phyloP scores from a whole-genome alignment of 176 grass and related monocot species.

The Thalia dealbata region DNA sequence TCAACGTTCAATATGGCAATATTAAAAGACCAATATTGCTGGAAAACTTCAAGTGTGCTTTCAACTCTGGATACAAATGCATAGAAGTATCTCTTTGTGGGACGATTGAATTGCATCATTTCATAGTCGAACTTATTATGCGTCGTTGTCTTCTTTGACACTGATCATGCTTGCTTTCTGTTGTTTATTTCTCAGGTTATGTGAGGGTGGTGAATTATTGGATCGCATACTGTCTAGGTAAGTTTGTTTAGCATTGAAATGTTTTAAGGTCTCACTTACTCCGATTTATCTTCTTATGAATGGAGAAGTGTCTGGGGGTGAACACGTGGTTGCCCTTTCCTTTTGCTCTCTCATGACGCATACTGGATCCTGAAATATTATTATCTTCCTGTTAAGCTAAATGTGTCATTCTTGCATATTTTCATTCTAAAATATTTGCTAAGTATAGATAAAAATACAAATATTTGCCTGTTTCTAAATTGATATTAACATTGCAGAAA shows the following conservation, averaged over 20 bases:
- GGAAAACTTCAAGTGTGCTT: not conserved
- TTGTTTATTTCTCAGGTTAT: conserved; percentile 10
- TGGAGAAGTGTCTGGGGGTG: not conserved
- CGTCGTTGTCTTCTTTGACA: not conserved
- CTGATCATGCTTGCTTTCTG: not conserved
- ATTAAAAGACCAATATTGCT: not conserved
- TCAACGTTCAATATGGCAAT: not conserved
- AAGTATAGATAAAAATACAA: not conserved
- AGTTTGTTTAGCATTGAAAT: not conserved
- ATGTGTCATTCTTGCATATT: too few species aligned
- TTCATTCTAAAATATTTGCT: not conserved
- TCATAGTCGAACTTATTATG: not conserved
- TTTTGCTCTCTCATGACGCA: too few species aligned
- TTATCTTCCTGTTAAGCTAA: not conserved
- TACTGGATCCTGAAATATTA: not conserved
- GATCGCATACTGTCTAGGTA: conserved; percentile 19
- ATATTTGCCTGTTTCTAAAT: not conserved
- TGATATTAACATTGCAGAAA: conserved; percentile 35
- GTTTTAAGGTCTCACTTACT: not conserved
- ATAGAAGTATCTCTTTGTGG: too few species aligned
- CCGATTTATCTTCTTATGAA: not conserved
- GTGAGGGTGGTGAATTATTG: conserved; percentile 20
- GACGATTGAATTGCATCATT: not conserved
- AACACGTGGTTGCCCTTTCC: not conserved
- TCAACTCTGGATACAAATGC: not conserved